phyloP scores from a whole-genome alignment of 495 filamentous ascomycete genomes.

The Hyaloscypha bicolor region DNA sequence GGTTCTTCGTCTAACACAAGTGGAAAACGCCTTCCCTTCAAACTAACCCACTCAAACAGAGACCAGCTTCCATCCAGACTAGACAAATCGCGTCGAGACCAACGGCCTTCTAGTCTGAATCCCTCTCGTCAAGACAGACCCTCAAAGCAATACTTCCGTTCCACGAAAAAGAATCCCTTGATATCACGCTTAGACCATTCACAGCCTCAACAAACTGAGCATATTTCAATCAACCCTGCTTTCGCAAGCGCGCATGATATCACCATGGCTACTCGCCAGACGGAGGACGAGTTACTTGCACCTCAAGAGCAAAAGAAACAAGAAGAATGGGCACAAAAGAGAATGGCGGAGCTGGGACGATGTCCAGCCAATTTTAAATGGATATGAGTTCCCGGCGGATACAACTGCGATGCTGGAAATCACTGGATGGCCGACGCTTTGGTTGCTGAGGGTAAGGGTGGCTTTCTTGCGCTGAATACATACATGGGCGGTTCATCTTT shows the following conservation, averaged over 20 bases:
- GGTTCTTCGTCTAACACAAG: not conserved
- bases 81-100: too few relatives aligned
- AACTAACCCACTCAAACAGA: not conserved
- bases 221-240: not conserved
- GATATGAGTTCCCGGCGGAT: not conserved
- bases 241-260: not conserved
- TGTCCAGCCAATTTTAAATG: not conserved
- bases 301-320: not conserved
- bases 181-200: not conserved
- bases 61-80: too few relatives aligned
- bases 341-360: not conserved
- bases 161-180: too few relatives aligned
- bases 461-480: not conserved
- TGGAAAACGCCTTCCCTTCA: not conserved
- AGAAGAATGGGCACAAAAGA: conserved; percentile 5
- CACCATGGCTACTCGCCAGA: not conserved
- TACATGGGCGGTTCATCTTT: too few relatives aligned
- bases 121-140: too few relatives aligned
- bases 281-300: not conserved
- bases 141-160: too few relatives aligned
- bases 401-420: not conserved
- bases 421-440: not conserved
- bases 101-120: too few relatives aligned
- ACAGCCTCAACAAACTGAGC: not conserved
- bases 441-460: conserved; percentile 8